Percentiles rank a stretch among this genome's conserved stretches.
phyloP scores from a whole-genome alignment of 345 rosid genomes.

The Noccaea bulbosa region DNA sequence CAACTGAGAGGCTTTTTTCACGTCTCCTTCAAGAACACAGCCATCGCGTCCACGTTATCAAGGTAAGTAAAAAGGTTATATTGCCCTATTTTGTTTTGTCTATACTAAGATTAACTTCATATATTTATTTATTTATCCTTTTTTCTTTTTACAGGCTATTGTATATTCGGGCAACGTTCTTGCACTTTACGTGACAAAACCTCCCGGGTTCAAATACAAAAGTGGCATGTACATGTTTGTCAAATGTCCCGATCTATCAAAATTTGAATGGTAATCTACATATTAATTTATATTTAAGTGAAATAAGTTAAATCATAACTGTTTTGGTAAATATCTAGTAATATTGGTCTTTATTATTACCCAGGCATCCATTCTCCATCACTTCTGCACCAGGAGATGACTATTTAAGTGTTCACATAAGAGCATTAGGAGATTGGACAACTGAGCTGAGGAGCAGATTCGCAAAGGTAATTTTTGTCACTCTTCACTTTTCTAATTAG shows the following conservation, averaged over 20 bases:
- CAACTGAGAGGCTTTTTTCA: conserved; percentile 61
- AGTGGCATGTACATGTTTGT: conserved; percentile 97
- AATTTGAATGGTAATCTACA: conserved; percentile 70
- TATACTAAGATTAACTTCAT: background rate
- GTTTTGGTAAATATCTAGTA: background rate
- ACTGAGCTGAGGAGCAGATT: conserved; percentile 69
- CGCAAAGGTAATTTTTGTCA: conserved; percentile 53
- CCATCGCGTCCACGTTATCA: conserved; percentile 69
- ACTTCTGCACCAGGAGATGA: conserved; percentile 94
- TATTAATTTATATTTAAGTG: background rate
- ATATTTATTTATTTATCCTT: background rate
- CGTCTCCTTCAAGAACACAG: conserved; percentile 54
- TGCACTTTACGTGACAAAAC: conserved; percentile 84
- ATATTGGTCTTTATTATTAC: background rate
- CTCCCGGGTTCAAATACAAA: conserved; percentile 75
- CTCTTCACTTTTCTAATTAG: background rate
- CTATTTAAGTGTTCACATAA: conserved; percentile 83
- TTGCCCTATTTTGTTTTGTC: conserved; percentile 1
- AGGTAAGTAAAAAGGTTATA: conserved; percentile 50
- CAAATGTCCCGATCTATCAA: conserved; percentile 82
- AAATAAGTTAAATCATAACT: background rate
- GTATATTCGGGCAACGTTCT: conserved; percentile 91
- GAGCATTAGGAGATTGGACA: conserved; percentile 95
- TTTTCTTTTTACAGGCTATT: conserved; percentile 58
- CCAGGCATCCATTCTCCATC: conserved; percentile 97